These are phyloP conservation scores for Rhizophagus prolifer DNA, from an alignment of 192 early-diverging fungal species.

Conservation along the genomic window DNA sequence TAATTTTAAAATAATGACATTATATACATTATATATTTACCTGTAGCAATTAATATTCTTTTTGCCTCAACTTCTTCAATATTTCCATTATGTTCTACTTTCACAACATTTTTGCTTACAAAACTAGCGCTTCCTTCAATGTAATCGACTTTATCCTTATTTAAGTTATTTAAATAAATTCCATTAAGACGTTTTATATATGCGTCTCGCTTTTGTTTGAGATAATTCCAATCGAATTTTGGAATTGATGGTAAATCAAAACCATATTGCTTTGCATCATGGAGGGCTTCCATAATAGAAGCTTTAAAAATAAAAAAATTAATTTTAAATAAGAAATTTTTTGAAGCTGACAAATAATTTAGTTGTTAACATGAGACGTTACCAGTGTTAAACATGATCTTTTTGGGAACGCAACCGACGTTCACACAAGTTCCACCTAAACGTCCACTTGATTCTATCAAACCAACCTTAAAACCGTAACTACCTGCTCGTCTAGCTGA, in stretches of 20 bases:
- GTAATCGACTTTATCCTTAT: constrained; percentile 82
- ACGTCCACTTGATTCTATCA: constrained; percentile 79
- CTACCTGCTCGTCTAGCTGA: constrained; percentile 89
- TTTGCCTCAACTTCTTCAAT: constrained; percentile 63
- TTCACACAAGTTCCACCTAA: constrained; percentile 94
- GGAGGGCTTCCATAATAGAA: constrained; percentile 81
- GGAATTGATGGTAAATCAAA: constrained; percentile 61
- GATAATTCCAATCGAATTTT: constrained; percentile 72
- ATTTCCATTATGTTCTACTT: constrained; percentile 33
- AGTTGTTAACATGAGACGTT: constrained; percentile 13
- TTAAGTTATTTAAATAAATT: constrained; percentile 91
- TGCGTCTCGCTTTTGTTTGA: constrained; percentile 93
- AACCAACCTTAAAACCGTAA: constrained; percentile 87
- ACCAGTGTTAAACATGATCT: constrained; percentile 95
- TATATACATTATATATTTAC: too few species aligned
- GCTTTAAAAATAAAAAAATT: constrained; percentile 43
- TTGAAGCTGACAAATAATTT: background rate
- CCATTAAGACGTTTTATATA: constrained; percentile 96
- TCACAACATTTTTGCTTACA: constrained; percentile 59
- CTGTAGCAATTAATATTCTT: constrained; percentile 91
- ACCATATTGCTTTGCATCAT: constrained; percentile 90
- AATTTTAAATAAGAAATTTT: background rate
- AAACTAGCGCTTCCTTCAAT: constrained; percentile 86
- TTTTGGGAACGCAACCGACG: constrained; percentile 90
- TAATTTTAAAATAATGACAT: constrained; percentile 30